Conservation (phyloP, 1,284 basidiomycete species). For the Sutorius eximius region DNA sequence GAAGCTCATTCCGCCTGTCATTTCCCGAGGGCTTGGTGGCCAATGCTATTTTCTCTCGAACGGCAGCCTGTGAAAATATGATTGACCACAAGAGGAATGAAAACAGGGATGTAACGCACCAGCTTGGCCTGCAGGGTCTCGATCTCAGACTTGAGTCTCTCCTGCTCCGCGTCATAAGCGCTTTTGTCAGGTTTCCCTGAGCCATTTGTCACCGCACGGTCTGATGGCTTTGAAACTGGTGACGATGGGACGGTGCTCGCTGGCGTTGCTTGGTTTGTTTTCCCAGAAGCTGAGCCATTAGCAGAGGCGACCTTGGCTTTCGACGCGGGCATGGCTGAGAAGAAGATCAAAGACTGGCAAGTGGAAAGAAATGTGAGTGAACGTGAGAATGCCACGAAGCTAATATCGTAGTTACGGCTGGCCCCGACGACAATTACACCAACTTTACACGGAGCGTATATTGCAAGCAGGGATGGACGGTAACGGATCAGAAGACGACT, state of each 20-base stretch:
- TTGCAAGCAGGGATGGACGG: too few relatives aligned
- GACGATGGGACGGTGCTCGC: constrained; percentile 49
- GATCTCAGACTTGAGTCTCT: constrained; percentile 79
- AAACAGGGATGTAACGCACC: constrained; percentile 50
- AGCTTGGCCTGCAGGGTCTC: constrained; percentile 77
- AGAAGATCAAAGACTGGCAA: not conserved
- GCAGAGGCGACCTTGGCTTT: constrained; percentile 54
- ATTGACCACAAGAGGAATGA: not conserved
- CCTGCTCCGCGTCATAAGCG: constrained; percentile 80
- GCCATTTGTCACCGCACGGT: constrained; percentile 38
- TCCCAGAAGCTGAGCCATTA: constrained; percentile 45
- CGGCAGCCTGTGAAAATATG: constrained; percentile 54
- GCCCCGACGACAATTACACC: not conserved
- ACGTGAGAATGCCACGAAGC: constrained; percentile 16
- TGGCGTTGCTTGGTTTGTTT: constrained; percentile 39
- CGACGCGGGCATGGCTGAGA: constrained; percentile 44
- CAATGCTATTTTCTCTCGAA: constrained; percentile 78
- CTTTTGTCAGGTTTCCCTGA: constrained; percentile 78
- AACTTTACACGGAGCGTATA: not conserved
- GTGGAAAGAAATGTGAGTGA: constrained; percentile 9
- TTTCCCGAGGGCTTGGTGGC: constrained; percentile 62
- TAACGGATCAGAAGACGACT: constrained; percentile 67
- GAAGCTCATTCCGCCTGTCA: constrained; percentile 74
- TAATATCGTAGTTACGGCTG: not conserved
- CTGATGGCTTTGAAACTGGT: constrained; percentile 44